These are phyloP conservation scores for Zygosaccharomyces rouxii DNA, from an alignment of 805 yeast genomes.

Conservation along the genomic window DNA sequence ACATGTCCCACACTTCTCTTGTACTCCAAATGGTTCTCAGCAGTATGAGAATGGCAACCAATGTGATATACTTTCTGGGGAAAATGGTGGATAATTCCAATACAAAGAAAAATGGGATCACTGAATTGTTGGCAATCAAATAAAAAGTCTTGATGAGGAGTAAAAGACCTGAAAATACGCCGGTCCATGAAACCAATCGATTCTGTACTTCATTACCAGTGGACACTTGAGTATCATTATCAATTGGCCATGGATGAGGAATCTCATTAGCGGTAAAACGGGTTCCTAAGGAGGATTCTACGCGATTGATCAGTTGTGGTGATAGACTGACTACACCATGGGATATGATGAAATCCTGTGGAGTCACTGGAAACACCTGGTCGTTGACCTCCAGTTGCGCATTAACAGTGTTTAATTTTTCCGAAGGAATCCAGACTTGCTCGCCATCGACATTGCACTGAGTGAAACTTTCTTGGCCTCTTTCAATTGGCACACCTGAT, in stretches of 20 bases:
- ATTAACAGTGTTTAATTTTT: slow-evolving; percentile 15
- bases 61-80: slow-evolving; percentile 16
- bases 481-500: slow-evolving; percentile 12
- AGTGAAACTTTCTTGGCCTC: slow-evolving; percentile 15
- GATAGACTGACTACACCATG: slow-evolving; percentile 18
- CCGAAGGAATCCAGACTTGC: slow-evolving; percentile 21
- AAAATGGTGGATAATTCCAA: slow-evolving; percentile 21
- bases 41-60: slow-evolving; percentile 14
- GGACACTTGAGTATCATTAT: background rate
- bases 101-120: slow-evolving; percentile 21
- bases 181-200: slow-evolving; percentile 1
- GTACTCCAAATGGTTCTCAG: slow-evolving; percentile 22
- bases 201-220: background rate
- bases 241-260: background rate
- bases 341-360: slow-evolving; percentile 16
- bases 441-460: slow-evolving; percentile 25
- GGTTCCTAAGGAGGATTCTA: slow-evolving; percentile 15
- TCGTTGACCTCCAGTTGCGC: slow-evolving; percentile 9
- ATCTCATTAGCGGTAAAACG: slow-evolving; percentile 1
- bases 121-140: slow-evolving; percentile 20
- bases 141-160: slow-evolving; percentile 22
- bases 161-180: slow-evolving; percentile 13
- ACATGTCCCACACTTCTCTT: slow-evolving; percentile 25
- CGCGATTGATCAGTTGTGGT: slow-evolving; percentile 11
- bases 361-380: slow-evolving; percentile 11